Base-by-base conservation (phyloP, 2,329 filamentous ascomycete species). In the Trichoderma sp. region DNA sequence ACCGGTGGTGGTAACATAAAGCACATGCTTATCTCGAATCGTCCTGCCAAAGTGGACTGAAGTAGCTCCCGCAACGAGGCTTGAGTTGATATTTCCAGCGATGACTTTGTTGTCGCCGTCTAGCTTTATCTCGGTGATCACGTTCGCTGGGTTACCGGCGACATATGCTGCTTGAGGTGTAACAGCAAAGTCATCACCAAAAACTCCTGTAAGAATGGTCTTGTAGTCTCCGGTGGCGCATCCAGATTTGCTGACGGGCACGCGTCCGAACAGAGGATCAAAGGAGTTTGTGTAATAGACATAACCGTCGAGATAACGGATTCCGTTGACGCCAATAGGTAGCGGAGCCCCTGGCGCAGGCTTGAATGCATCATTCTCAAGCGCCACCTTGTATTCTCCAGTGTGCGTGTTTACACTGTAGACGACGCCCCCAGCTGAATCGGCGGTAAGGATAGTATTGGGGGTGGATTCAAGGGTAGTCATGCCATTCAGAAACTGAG, bases 321-420 rank as follows among this genome's bases (percentile, higher is more conserved):
- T 66, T 7, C 63, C 63, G 30, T 66, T 66, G 63, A 66, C 15
- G n/a, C 63, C 63, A 3, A 55, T 66, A 11, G 63, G 63, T 20
- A 13, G 43, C 30, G 43, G 28, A 34, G 63, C 7, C 2, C 47
- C 63, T 0, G 63, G 30, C 6, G 47, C 43, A 26, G 20, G 2
- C 28, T 66, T 66, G 1, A 65, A 65, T 12, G 43, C 2, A 5
- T 36, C 63, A 3, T 66, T 4, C 28, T 66, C 63, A 17, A 66
- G 63, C 7, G n/a, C 63, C 63, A 55, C 28, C n/a, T 53, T 4
- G 30, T 55, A 13, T 7, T 34, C n/a, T 26, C n/a, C 26, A 12
- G 63, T 55, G 1, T 17, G 43, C 6, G 43, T 66, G n/a, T 66
- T 36, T 26, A 55, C 63, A 11, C 28, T 23, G 17, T 66, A 53